Evolutionary conservation across 768 basidiomycete genomes (phyloP).

Genomic region (Naganishia randhawae): DNA sequence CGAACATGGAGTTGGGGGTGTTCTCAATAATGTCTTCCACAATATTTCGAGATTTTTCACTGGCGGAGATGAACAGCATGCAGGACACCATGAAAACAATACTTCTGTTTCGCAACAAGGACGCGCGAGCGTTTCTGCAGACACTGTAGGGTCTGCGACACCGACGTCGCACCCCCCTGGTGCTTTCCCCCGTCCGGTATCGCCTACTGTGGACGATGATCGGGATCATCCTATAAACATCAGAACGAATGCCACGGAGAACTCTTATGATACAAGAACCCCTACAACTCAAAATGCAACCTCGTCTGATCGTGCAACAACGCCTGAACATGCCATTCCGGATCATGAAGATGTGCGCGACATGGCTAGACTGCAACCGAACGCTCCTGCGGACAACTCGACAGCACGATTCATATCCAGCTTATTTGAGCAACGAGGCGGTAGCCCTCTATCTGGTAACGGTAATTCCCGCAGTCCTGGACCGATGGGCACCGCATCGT

Average conservation of each 20-base stretch:
- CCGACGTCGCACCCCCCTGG: constrained; percentile 7
- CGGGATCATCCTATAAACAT: background rate
- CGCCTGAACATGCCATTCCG: background rate
- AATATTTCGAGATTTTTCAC: background rate
- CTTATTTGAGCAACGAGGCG: constrained; percentile 12
- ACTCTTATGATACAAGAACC: background rate
- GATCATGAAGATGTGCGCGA: background rate
- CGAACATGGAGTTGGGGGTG: background rate
- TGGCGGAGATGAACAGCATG: constrained; percentile 5
- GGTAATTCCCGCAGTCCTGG: background rate
- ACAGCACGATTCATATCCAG: constrained; percentile 6
- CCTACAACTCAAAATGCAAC: background rate
- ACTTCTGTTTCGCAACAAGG: background rate
- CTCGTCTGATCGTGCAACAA: background rate
- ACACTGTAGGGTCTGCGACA: background rate
- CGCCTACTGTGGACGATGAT: constrained; percentile 8
- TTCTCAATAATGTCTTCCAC: constrained; percentile 5
- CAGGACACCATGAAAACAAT: background rate
- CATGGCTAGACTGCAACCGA: background rate
- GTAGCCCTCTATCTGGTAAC: background rate
- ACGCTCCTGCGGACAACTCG: background rate
- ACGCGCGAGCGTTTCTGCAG: background rate
- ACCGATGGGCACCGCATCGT: constrained; percentile 15
- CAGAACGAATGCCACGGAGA: background rate
- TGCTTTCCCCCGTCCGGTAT: background rate